Conservation (phyloP, 257 asterid species). For the Eucommia ulmoides region DNA sequence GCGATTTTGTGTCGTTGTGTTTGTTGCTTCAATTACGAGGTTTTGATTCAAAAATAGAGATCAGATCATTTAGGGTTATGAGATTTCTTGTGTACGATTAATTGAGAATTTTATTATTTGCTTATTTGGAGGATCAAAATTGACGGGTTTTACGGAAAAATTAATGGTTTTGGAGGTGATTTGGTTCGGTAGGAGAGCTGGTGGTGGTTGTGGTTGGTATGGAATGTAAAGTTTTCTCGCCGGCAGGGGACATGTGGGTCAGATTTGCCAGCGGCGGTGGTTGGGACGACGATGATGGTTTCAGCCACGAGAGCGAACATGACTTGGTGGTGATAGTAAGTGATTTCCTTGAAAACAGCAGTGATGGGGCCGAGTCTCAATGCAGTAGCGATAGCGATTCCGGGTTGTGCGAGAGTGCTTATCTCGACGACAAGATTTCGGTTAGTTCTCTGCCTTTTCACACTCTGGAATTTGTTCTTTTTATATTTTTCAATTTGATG, state of each 20-base stretch:
- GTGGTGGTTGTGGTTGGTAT: conserved; percentile 20
- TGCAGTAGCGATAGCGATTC: conserved; percentile 78
- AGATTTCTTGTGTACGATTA: no score
- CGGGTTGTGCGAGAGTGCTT: conserved; percentile 37
- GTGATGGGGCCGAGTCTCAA: conserved; percentile 43
- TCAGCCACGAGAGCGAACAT: conserved; percentile 61
- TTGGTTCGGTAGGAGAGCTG: conserved; percentile 1
- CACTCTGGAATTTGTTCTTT: neutral
- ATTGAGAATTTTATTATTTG: no score
- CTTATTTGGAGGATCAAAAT: no score
- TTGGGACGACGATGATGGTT: conserved; percentile 15
- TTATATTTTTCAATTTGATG: neutral
- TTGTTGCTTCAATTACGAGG: no score
- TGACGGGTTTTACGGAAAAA: neutral
- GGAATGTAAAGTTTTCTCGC: conserved; percentile 40
- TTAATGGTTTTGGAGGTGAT: conserved; percentile 13
- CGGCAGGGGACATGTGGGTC: conserved; percentile 37
- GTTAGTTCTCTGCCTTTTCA: conserved; percentile 23
- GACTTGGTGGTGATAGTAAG: conserved; percentile 73
- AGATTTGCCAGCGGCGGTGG: conserved; percentile 30
- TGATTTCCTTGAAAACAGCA: conserved; percentile 64
- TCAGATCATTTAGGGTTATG: no score
- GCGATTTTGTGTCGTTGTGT: no score
- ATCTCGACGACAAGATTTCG: conserved; percentile 51
- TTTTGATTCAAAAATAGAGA: no score